A percentile compares a stretch with the other conserved stretches of the same genome.
phyloP scores from a whole-genome alignment of 768 basidiomycete genomes.

The Lactifluus pinguis region DNA sequence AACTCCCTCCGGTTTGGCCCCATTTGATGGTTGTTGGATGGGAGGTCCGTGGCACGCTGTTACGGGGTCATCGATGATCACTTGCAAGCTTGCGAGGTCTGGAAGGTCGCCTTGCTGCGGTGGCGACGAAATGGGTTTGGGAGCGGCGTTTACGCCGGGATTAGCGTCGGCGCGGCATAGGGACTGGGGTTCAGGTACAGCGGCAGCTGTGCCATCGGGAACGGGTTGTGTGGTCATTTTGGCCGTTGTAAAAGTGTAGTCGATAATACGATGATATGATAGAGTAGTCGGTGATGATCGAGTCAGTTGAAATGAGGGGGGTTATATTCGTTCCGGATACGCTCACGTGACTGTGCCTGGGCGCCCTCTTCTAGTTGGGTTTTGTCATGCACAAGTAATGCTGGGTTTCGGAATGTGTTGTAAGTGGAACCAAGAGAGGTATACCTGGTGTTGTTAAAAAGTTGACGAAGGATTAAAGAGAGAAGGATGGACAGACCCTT shows the following conservation, averaged over 20 bases:
- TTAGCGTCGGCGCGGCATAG: neutral
- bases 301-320: neutral
- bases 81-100: constrained; percentile 2
- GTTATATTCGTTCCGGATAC: neutral
- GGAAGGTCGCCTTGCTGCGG: constrained; percentile 3
- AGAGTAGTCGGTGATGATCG: neutral
- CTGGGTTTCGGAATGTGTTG: constrained; percentile 92
- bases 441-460: constrained; percentile 45
- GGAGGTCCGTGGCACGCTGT: constrained; percentile 4
- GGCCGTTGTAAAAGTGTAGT: neutral
- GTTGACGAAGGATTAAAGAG: neutral
- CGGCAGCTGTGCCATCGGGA: neutral
- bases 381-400: constrained; percentile 36
- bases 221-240: constrained; percentile 1
- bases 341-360: constrained; percentile 18
- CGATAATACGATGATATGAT: neutral
- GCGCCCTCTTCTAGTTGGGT: constrained; percentile 17
- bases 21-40: neutral
- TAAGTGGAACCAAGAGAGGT: constrained; percentile 94
- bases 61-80: neutral
- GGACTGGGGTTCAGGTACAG: neutral
- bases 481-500: constrained; percentile 47
- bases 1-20: neutral
- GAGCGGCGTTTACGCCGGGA: neutral
- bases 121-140: neutral